phyloP scores from a whole-genome alignment of 768 basidiomycete species.

The Lentinula lateritia region DNA sequence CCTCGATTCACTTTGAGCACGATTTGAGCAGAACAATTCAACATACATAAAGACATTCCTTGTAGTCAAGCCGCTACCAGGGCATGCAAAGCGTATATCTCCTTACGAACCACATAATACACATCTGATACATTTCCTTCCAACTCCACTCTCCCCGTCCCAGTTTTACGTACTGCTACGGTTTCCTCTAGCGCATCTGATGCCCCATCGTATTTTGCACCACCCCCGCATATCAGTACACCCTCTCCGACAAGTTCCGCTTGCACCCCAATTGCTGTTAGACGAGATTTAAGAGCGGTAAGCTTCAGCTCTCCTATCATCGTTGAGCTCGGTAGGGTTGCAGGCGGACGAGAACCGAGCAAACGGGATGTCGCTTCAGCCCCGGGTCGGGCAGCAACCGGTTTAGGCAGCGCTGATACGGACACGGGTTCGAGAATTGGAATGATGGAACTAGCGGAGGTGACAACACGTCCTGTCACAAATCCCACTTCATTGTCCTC shows the following conservation, averaged over 20 bases:
- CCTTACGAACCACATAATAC: constrained; percentile 84
- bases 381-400: constrained; percentile 16
- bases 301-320: constrained; percentile 98
- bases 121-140: constrained; percentile 87
- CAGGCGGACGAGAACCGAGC: constrained; percentile 62
- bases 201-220: constrained; percentile 34
- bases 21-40: too few relatives aligned
- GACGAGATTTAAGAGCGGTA: constrained; percentile 77
- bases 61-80: constrained; percentile 60
- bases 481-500: constrained; percentile 97
- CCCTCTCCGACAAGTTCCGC: constrained; percentile 98
- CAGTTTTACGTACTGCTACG: constrained; percentile 87
- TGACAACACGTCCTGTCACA: constrained; percentile 81
- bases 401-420: constrained; percentile 17
- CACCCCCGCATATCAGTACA: constrained; percentile 80
- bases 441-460: constrained; percentile 82
- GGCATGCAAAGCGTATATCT: constrained; percentile 89
- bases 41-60: background rate
- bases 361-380: constrained; percentile 29
- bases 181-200: constrained; percentile 52
- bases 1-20: too few relatives aligned
- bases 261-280: constrained; percentile 71
- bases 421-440: constrained; percentile 77
- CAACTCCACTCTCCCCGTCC: constrained; percentile 77
- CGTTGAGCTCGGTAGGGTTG: constrained; percentile 76